Percentiles rank a stretch among this genome's conserved stretches.
These are phyloP conservation scores for Periglandula ipomoeae DNA, from an alignment of 2,329 filamentous ascomycete species.

Conservation along the genomic window DNA sequence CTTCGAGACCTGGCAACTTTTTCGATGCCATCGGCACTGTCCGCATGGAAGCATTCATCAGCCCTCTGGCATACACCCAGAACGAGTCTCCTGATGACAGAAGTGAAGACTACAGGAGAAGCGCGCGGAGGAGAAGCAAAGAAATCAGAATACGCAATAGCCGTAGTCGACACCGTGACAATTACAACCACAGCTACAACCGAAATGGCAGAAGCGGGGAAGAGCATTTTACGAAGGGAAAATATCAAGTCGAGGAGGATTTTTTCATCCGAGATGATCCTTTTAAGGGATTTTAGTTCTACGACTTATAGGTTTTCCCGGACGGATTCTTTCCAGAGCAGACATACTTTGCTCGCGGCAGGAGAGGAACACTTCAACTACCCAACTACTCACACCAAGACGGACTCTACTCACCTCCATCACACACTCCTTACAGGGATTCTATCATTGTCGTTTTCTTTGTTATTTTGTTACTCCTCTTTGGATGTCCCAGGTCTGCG, in stretches of 20 bases:
- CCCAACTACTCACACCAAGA: neutral
- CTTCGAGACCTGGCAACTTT: constrained; percentile 50
- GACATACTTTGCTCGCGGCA: no score
- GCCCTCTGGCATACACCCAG: constrained; percentile 42
- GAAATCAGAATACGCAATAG: constrained; percentile 43
- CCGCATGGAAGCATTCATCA: constrained; percentile 95
- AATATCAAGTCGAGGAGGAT: constrained; percentile 40
- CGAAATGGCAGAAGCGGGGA: constrained; percentile 26
- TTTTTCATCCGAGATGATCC: constrained; percentile 49
- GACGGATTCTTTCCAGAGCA: no score
- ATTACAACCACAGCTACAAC: constrained; percentile 33
- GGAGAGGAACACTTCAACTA: no score
- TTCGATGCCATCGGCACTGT: constrained; percentile 87
- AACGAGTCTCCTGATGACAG: constrained; percentile 39
- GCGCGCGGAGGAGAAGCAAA: constrained; percentile 44
- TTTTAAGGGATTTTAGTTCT: constrained; percentile 50
- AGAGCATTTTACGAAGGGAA: constrained; percentile 39
- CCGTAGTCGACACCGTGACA: constrained; percentile 45
- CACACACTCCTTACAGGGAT: neutral
- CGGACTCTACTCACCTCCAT: neutral
- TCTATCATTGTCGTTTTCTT: neutral
- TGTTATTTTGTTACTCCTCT: neutral
- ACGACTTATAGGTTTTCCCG: no score
- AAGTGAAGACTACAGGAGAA: constrained; percentile 36
- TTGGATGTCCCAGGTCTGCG: neutral